phyloP scores from a whole-genome alignment of 225 moss, liverwort and hornwort genomes.

The Polytrichum commune region DNA sequence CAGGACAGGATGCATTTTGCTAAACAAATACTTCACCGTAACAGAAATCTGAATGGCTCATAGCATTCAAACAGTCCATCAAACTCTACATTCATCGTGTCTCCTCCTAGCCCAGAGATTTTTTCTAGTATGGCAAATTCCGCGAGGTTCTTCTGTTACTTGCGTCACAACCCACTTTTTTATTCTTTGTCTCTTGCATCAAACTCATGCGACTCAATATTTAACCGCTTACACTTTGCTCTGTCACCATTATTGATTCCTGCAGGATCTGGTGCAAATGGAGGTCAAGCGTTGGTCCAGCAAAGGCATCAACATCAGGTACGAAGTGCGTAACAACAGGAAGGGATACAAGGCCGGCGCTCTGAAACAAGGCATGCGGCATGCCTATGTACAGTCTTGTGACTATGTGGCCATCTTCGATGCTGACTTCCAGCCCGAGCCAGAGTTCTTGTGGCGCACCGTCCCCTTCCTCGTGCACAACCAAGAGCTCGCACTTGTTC shows the following conservation, averaged over 20 bases:
- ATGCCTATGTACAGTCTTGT: slow-evolving; percentile 51
- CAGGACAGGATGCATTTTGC: too few relatives aligned
- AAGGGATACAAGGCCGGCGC: slow-evolving; percentile 81
- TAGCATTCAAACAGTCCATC: too few relatives aligned
- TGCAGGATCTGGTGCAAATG: slow-evolving; percentile 71
- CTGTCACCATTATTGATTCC: too few relatives aligned
- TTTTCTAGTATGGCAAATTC: too few relatives aligned
- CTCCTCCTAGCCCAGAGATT: too few relatives aligned
- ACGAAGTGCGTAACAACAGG: slow-evolving; percentile 60
- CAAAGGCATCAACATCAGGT: slow-evolving; percentile 82
- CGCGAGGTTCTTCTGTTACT: not conserved
- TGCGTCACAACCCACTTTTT: not conserved
- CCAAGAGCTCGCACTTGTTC: slow-evolving; percentile 60
- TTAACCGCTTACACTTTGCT: too few relatives aligned
- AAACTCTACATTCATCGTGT: too few relatives aligned
- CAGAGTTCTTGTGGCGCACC: slow-evolving; percentile 66
- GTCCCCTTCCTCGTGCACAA: slow-evolving; percentile 71
- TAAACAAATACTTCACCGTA: too few relatives aligned
- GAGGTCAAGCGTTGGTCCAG: slow-evolving; percentile 79
- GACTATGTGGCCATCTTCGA: slow-evolving; percentile 80
- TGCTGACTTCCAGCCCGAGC: slow-evolving; percentile 80
- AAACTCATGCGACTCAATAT: too few relatives aligned
- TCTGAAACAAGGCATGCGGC: slow-evolving; percentile 68
- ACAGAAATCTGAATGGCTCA: too few relatives aligned
- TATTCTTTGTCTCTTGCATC: too few relatives aligned